phyloP scores from a whole-genome alignment of 768 basidiomycete species.

The Hydnum rufescens region DNA sequence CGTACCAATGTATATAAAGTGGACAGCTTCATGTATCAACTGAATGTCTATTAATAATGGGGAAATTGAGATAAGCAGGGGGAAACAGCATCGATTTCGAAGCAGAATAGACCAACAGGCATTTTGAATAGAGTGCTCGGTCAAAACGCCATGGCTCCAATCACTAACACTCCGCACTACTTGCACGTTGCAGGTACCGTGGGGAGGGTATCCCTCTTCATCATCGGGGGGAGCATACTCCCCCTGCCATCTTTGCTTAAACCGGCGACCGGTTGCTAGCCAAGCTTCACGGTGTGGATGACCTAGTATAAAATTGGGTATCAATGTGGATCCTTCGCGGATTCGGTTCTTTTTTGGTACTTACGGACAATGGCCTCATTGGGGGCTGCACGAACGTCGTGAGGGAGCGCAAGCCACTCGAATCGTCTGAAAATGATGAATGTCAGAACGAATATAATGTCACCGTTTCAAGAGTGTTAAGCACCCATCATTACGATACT shows the following conservation, averaged over 20 bases:
- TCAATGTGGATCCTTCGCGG: not conserved
- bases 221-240: conserved; percentile 3
- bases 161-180: conserved; percentile 72
- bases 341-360: conserved; percentile 11
- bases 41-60: conserved; percentile 36
- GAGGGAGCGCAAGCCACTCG: conserved; percentile 64
- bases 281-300: conserved; percentile 55
- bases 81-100: not conserved
- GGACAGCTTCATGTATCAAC: conserved; percentile 64
- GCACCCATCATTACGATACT: not conserved
- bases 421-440: conserved; percentile 16
- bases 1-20: conserved; percentile 84
- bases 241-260: conserved; percentile 36
- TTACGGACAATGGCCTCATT: conserved; percentile 45
- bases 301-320: conserved; percentile 13
- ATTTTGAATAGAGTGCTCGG: conserved; percentile 81
- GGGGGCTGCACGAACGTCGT: conserved; percentile 38
- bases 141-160: conserved; percentile 86
- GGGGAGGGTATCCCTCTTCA: conserved; percentile 13
- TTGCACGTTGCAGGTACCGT: conserved; percentile 49
- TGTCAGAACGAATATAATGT: not conserved
- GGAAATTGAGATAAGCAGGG: no score
- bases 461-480: not conserved
- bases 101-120: conserved; percentile 42
- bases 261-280: conserved; percentile 34